Base-by-base conservation (phyloP, 805 yeast species). In the Saturnispora saitoi region DNA sequence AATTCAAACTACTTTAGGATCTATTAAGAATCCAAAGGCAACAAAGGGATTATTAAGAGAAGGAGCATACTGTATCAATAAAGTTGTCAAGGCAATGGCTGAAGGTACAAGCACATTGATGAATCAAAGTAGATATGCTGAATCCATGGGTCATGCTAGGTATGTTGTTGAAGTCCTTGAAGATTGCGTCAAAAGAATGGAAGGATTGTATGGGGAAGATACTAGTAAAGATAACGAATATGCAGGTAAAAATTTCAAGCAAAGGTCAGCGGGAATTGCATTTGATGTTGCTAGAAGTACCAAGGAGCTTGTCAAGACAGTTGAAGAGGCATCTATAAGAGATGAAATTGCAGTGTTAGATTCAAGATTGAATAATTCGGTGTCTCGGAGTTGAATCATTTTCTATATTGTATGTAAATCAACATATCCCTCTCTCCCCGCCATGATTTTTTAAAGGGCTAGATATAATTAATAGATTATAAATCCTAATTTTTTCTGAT, bases 271-370 rank as follows among this genome's bases (percentile, higher is more conserved):
- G 0, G 97, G 97, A 2, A 84, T 90, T 56, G 91, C 96, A 28
- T 91, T 89, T 69, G 98, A 91, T 64, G 86, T 91, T 68, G 97
- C 97, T 22, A 89, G 91, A 66, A 85, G 95, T 64, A 91, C 97
- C 4, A 91, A 90, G 65, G 98, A 91, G 65, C 75, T 91, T 61
- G 98, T 91, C 19, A 90, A 90, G 69, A 86, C 95, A 1, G 96
- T 91, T 4, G 97, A 91, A 63, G 97, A 90, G 62, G 95, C 95
- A 22, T 84, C 90, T 60, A 70, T 90, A 58, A 83, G 83, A 59
- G 90, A 84, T 56, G 96, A 89, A 58, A 85, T 90, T 58, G 89
- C 81, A 4, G 81, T 82, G 55, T 73, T 88, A 56, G 90, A 88
- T 66, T 80, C 87, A 11, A 76, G 84, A 56, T 62, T 81, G 29